phyloP scores from a whole-genome alignment of 352 stramenopile genomes.

The Phytophthora pini region DNA sequence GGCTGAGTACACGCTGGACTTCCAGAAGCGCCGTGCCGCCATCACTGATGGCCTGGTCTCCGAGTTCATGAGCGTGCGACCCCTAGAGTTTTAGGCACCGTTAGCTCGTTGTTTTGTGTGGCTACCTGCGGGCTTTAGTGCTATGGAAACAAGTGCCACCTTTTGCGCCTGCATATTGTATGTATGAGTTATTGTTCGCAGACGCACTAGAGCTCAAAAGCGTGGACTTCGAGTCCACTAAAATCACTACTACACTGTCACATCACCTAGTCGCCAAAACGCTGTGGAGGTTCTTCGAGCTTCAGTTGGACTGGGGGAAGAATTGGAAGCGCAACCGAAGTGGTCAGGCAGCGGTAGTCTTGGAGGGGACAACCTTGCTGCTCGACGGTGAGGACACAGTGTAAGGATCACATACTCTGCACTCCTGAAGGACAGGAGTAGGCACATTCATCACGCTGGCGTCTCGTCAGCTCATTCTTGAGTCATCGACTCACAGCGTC shows the following conservation, averaged over 20 bases:
- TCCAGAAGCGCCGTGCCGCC: constrained; percentile 93
- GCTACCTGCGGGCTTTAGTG: constrained; percentile 1
- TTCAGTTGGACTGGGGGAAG: constrained; percentile 11
- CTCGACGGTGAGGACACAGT: constrained; percentile 8
- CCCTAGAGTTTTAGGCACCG: constrained; percentile 89
- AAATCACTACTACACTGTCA: constrained; percentile 23
- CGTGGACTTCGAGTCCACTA: constrained; percentile 14
- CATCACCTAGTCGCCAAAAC: constrained; percentile 21
- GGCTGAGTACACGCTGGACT: constrained; percentile 91
- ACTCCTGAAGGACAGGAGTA: constrained; percentile 12
- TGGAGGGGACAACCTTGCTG: constrained; percentile 31
- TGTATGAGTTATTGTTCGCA: constrained; percentile 33
- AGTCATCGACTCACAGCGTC: constrained; percentile 19
- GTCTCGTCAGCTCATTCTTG: constrained; percentile 1
- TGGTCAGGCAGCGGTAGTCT: constrained; percentile 19
- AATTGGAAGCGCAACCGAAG: constrained; percentile 16
- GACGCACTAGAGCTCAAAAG: constrained; percentile 24
- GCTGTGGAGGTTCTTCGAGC: constrained; percentile 6
- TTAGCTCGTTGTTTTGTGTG: constrained; percentile 22
- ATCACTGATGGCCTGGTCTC: constrained; percentile 97
- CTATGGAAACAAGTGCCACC: constrained; percentile 18
- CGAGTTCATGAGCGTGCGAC: constrained; percentile 97
- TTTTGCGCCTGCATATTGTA: constrained; percentile 24
- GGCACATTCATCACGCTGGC: constrained; percentile 7
- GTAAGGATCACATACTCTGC: constrained; percentile 7